Evolutionary conservation across 176 grass and related monocot genomes (phyloP).

Genomic region (Puccinellia tenuiflora): DNA sequence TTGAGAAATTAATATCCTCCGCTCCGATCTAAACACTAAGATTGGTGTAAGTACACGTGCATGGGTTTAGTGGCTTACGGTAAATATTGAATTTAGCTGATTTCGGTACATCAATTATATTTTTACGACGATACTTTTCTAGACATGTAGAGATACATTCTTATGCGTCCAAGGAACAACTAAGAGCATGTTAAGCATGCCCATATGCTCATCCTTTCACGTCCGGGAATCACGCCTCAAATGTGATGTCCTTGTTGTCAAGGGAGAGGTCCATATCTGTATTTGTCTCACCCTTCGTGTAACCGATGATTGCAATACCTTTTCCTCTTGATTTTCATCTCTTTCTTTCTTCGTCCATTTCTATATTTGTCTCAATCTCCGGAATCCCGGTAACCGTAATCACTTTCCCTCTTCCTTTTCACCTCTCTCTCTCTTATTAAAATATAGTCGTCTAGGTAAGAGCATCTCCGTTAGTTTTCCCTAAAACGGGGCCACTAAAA

Average conservation of each 20-base stretch:
- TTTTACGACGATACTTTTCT: not conserved
- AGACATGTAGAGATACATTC: not conserved
- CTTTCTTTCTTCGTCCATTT: not conserved
- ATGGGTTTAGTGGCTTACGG: not conserved
- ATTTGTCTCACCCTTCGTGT: not conserved
- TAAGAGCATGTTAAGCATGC: not conserved
- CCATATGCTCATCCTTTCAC: not conserved
- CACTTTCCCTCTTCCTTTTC: not conserved
- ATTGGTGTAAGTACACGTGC: not conserved
- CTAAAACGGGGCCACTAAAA: too few species aligned
- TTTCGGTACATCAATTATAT: not conserved
- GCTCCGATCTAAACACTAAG: not conserved
- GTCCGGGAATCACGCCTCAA: not conserved
- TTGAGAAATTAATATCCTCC: not conserved
- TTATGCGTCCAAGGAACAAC: not conserved
- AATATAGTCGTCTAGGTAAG: not conserved
- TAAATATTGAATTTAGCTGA: not conserved
- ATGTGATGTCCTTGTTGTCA: not conserved
- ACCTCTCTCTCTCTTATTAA: not conserved
- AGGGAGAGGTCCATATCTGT: not conserved
- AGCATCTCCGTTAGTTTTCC: not conserved
- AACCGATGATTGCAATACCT: not conserved
- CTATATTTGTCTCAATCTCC: not conserved
- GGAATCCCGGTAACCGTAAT: not conserved
- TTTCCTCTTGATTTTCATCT: not conserved